These are phyloP conservation scores for Phyllosticta capitalensis DNA, from an alignment of 2,329 filamentous ascomycete species.

Conservation along the genomic window DNA sequence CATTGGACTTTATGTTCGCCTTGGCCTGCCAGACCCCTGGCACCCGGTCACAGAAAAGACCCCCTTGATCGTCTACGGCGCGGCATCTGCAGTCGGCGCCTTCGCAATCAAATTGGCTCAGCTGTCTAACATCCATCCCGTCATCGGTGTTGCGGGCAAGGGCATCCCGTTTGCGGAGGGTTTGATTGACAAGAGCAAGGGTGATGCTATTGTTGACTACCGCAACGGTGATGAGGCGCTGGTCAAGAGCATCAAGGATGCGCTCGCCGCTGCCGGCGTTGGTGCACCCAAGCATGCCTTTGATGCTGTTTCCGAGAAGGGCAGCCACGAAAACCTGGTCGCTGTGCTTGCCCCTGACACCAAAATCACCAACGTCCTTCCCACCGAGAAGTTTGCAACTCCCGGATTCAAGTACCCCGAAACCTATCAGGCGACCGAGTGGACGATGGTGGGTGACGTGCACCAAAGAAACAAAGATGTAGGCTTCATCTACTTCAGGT, in stretches of 20 bases:
- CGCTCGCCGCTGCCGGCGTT: slow-evolving; percentile 28
- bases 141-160: slow-evolving; percentile 34
- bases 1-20: slow-evolving; percentile 34
- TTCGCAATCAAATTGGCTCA: slow-evolving; percentile 33
- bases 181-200: slow-evolving; percentile 30
- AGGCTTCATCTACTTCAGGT: slow-evolving; percentile 36
- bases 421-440: slow-evolving; percentile 24
- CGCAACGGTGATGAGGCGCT: slow-evolving; percentile 46
- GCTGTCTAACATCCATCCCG: slow-evolving; percentile 31
- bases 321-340: slow-evolving; percentile 33
- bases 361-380: slow-evolving; percentile 33
- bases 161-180: slow-evolving; percentile 27
- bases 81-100: slow-evolving; percentile 31
- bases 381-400: slow-evolving; percentile 13
- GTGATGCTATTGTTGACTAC: slow-evolving; percentile 43
- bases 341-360: slow-evolving; percentile 28
- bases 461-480: slow-evolving; percentile 31
- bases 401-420: slow-evolving; percentile 32
- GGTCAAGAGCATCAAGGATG: slow-evolving; percentile 35
- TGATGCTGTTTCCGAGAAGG: slow-evolving; percentile 49
- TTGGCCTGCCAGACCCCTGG: slow-evolving; percentile 36
- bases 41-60: slow-evolving; percentile 14
- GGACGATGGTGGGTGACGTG: slow-evolving; percentile 28
- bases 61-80: slow-evolving; percentile 34
- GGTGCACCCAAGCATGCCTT: slow-evolving; percentile 39